Evolutionary conservation across 768 basidiomycete genomes (phyloP).

Genomic region (Podaxis sp.): DNA sequence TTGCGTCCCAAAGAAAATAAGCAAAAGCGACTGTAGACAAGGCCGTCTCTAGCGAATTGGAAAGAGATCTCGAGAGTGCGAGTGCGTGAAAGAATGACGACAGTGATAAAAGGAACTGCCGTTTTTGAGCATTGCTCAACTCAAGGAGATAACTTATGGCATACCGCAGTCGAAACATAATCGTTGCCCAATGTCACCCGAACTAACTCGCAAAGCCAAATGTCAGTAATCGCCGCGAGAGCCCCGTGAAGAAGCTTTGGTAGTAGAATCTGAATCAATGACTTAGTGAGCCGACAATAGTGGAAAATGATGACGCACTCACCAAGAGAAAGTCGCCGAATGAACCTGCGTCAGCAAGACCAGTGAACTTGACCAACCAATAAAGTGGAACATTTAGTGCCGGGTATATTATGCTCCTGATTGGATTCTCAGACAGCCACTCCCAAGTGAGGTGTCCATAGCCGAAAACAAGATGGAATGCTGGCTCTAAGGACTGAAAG

Average conservation of each 20-base stretch:
- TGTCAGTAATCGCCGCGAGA: conserved; percentile 80
- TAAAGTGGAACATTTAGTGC: conserved; percentile 79
- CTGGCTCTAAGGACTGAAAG: conserved; percentile 92
- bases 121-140: background rate
- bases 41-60: conserved; percentile 91
- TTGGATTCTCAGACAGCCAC: conserved; percentile 71
- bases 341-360: conserved; percentile 43
- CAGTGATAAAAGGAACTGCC: conserved; percentile 75
- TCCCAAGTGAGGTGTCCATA: conserved; percentile 97
- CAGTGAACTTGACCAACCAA: conserved; percentile 57
- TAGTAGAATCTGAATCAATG: conserved; percentile 52
- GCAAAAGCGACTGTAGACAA: conserved; percentile 76
- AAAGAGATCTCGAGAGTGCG: conserved; percentile 82
- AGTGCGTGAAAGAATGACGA: conserved; percentile 87
- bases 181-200: conserved; percentile 53
- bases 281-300: background rate
- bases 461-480: conserved; percentile 85
- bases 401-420: conserved; percentile 83
- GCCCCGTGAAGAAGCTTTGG: conserved; percentile 77
- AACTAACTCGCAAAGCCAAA: conserved; percentile 66
- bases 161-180: conserved; percentile 62
- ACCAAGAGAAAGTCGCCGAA: conserved; percentile 61
- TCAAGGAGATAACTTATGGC: conserved; percentile 27
- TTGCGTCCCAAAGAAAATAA: conserved; percentile 72
- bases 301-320: conserved; percentile 30